Base-by-base conservation (phyloP, 352 stramenopile species). In the Phytophthora sansomeana region DNA sequence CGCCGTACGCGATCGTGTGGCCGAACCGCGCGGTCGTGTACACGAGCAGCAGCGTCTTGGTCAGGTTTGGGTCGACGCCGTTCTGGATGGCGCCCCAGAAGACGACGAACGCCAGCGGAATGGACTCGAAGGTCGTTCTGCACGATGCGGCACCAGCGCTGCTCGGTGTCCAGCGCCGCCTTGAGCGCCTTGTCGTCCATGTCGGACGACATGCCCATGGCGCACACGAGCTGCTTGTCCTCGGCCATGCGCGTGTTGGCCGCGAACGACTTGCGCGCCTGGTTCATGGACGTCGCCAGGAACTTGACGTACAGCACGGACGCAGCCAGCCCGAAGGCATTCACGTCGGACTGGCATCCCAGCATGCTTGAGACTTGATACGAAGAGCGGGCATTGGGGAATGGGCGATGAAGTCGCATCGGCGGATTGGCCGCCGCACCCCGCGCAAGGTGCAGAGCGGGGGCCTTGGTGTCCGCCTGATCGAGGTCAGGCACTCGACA, bases 221-320 rank as follows among this genome's bases (percentile, higher is more conserved):
- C 63, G 21, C 64, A 71, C 17, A 71, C 46, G 11, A 84, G 33
- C 57, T 60, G 50, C 42, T 63, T 73, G 61, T 84, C 76, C 44
- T 85, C 76, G 0, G 76, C 49, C 33, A 70, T 56, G 14, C 80
- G 77, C 19, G 72, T 85, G 58, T 81, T 81, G 17, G 77, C 74
- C 10, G 63, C 56, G 50, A 89, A 91, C 16, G 70, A 74, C 44
- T 72, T 75, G 38, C 76, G 63, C 24, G 67, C 77, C 30, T 89
- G 80, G 33, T 80, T 70, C 61, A 85, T 83, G 19, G 75, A 75
- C 17, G 76, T 75, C 4, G 30, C 74, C 60, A 89, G 41, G 54
- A 87, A 87, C 72, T 89, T 89, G 78, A 84, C 41, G 67, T 88
- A 91, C 36, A 89, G 76, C 43, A 78, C 51, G 7, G 63, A 55